Conservation (phyloP, 495 filamentous ascomycete genomes). For the Chaetomium fimeti region DNA sequence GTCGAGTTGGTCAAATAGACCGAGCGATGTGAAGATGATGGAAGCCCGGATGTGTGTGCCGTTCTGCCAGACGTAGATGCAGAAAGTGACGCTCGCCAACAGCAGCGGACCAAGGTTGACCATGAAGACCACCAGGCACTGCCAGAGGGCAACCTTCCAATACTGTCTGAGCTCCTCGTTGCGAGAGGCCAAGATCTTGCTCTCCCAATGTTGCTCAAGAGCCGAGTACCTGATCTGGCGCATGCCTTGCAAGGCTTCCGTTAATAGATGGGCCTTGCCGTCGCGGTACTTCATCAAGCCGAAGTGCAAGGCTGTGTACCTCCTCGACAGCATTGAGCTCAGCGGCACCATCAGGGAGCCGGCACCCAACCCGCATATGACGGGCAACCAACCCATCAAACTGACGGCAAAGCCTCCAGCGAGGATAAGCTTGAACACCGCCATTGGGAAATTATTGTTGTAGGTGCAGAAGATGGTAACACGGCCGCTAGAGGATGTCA, state of each 20-base stretch:
- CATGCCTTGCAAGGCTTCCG: slow-evolving; percentile 70
- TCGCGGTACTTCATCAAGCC: slow-evolving; percentile 69
- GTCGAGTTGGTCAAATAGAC: slow-evolving; percentile 35
- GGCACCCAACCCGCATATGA: slow-evolving; percentile 58
- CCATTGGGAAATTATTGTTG: slow-evolving; percentile 56
- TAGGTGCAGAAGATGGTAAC: slow-evolving; percentile 62
- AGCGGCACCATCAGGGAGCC: slow-evolving; percentile 57
- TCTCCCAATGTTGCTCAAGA: slow-evolving; percentile 65
- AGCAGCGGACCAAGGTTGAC: slow-evolving; percentile 66
- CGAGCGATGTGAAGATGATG: slow-evolving; percentile 34
- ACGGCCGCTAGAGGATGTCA: slow-evolving; percentile 42
- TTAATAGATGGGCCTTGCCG: slow-evolving; percentile 63
- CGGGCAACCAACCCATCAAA: slow-evolving; percentile 63
- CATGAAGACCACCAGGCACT: slow-evolving; percentile 47
- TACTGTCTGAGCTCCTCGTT: slow-evolving; percentile 58
- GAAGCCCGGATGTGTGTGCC: slow-evolving; percentile 29
- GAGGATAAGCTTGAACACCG: slow-evolving; percentile 52
- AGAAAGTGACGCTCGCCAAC: slow-evolving; percentile 60
- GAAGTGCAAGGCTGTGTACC: slow-evolving; percentile 57
- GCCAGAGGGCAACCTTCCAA: slow-evolving; percentile 57
- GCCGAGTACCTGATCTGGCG: slow-evolving; percentile 76
- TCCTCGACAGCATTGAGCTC: slow-evolving; percentile 57
- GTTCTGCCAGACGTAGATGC: slow-evolving; percentile 52
- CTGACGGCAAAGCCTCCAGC: slow-evolving; percentile 57
- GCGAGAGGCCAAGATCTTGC: slow-evolving; percentile 58